Base-by-base conservation (phyloP, 768 basidiomycete genomes). In the Serendipita sp. region DNA sequence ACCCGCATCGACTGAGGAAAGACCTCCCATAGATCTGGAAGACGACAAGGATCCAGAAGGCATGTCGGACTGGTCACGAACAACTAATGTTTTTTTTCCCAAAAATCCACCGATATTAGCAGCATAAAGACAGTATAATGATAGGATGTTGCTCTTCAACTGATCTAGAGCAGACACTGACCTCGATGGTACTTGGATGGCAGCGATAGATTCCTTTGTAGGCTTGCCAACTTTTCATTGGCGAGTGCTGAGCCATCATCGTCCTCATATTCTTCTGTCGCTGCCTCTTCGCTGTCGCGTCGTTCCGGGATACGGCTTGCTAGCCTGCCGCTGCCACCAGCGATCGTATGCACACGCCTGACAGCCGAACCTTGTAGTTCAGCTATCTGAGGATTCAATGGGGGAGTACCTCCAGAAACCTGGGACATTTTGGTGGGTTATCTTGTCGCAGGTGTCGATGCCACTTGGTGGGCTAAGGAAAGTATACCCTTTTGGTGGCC, bases 261-360 rank as follows among this genome's bases (percentile, higher is more conserved):
- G 70, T 83, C 86, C 83, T 82, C 81, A 83, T 86, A 48, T 75
- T 75, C 48, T 80, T 78, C 67, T 79, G 79, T 54, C 80, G 78
- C 70, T 83, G 79, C 8, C 77, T 74, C 72, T 89, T 87, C 70
- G 89, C 88, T 52, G 82, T 83, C 66, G 86, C 85, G 41, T 80
- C 73, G 34, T 84, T 80, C 71, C 82, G 83, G n/a, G 82, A 79
- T 52, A 74, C 78, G 16, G 81, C 76, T 58, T 41, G 83, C 79
- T 1, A 81, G 76, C 69, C 89, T 81, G 62, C 65, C 65, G 18
- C 86, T 86, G 28, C 86, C 78, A 10, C 86, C 82, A 35, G 89
- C 82, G 74, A 91, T 89, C 58, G 89, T 91, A 70, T 91, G 89
- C 73, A 90, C 86, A 36, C 89, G 82, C 69, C 89, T 79, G n/a